Evolutionary conservation across 768 basidiomycete species (phyloP), one percentile per base, ranked within the genome.

Genomic region (Auricularia sp.): DNA sequence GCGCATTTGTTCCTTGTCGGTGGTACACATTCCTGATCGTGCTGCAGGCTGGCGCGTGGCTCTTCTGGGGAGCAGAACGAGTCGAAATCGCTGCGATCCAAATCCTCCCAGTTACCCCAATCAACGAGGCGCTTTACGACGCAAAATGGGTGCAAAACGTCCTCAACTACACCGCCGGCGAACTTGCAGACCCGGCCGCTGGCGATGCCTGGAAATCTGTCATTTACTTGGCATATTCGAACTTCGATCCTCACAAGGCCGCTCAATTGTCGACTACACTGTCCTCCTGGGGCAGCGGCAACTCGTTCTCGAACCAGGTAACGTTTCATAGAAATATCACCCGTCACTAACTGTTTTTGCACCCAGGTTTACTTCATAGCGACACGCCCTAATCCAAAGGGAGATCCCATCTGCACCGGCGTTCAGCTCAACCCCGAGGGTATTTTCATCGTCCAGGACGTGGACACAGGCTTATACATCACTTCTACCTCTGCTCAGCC

Each of bases 121-220:
- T 74, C 62, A 75, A 76, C 64, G 75, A 76, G 61, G 67, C 68
- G 33, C 66, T 74, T 67, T 75, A 75, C 68, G 74, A 75, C 62
- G 64, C 74, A 3, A 56, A 70, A 2, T 76, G 75, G 75, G 67
- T 71, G 3, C 68, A 69, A 33, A 69, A 69, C 33, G 69, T 75
- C 16, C 70, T 70, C 64, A 64, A 67, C 62, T 75, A 75, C 66
- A 68, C 74, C 3, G 58, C 68, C 7, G 43, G 51, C 33, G 75
- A 76, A 65, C 59, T 75, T 47, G 71, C 69, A 35, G 62, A 63
- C 36, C 62, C 62, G 18, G 44, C 44, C 7, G 34, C 44, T 23
- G 65, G 74, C 54, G 74, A 76, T 64, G 74, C 73, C 36, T 76
- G 75, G 75, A 76, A 75, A 64, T 69, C 70, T 16, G 68, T 76